Evolutionary conservation across 83 land plant species (phyloP).

Genomic region (Diphasiastrum complanatum): DNA sequence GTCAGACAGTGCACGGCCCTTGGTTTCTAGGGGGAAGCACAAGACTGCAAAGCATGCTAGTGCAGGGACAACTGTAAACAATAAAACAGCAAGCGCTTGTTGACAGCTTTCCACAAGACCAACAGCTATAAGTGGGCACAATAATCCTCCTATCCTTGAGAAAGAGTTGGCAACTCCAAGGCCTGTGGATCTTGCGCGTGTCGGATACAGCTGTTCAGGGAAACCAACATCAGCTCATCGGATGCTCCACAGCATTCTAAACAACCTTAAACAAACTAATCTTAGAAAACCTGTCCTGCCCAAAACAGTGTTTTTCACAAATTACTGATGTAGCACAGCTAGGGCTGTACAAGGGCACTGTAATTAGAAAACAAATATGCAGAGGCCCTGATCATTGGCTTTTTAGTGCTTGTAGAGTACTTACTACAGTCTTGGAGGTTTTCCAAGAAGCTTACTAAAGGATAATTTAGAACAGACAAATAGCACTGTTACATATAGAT

Average conservation of each 20-base stretch:
- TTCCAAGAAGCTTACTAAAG: too few species aligned
- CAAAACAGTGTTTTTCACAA: neutral
- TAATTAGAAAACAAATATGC: too few species aligned
- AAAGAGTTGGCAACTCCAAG: constrained; percentile 74
- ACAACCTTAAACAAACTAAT: neutral
- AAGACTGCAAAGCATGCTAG: constrained; percentile 48
- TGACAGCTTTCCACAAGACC: constrained; percentile 59
- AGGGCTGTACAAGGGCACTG: too few species aligned
- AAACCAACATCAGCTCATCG: neutral
- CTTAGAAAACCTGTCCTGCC: neutral
- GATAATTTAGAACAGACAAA: too few species aligned
- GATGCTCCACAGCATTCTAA: neutral
- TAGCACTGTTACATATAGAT: too few species aligned
- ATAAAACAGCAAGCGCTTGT: constrained; percentile 40
- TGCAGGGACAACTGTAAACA: constrained; percentile 52
- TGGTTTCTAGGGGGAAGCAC: constrained; percentile 69
- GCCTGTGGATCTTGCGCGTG: constrained; percentile 62
- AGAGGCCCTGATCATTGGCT: too few species aligned
- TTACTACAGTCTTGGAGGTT: too few species aligned
- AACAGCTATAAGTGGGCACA: constrained; percentile 82
- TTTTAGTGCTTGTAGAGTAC: too few species aligned
- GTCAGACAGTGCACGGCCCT: constrained; percentile 48
- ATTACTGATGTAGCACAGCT: too few species aligned
- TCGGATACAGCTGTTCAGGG: constrained; percentile 80
- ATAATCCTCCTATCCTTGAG: constrained; percentile 74